These are phyloP conservation scores for Russula dissimulans DNA, from an alignment of 768 basidiomycete species.

Conservation along the genomic window DNA sequence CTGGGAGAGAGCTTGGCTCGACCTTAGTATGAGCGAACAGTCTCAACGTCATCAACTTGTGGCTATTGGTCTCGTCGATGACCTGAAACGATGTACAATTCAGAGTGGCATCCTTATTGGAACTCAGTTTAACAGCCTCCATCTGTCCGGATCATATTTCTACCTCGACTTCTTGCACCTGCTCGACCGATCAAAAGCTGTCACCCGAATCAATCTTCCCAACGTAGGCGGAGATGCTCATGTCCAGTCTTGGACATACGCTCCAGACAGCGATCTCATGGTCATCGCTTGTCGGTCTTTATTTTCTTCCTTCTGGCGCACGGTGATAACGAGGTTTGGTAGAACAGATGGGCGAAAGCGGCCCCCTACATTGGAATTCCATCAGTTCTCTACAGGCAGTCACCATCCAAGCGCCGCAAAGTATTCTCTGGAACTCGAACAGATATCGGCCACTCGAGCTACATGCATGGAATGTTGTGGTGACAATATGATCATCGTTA, in stretches of 20 bases:
- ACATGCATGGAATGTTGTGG: constrained; percentile 7
- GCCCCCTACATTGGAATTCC: neutral
- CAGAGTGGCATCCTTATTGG: constrained; percentile 3
- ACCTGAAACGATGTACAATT: neutral
- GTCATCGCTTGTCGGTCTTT: constrained; percentile 2
- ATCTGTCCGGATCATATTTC: neutral
- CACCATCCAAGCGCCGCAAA: neutral
- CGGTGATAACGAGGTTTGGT: neutral
- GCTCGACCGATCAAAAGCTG: neutral
- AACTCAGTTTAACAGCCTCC: neutral
- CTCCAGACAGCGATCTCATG: constrained; percentile 8
- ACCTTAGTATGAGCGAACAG: neutral
- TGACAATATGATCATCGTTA: constrained; percentile 5
- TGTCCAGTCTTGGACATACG: constrained; percentile 4
- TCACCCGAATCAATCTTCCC: neutral
- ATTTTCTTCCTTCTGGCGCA: neutral
- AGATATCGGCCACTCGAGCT: neutral
- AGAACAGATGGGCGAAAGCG: neutral
- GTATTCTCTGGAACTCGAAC: neutral
- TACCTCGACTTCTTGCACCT: constrained; percentile 1
- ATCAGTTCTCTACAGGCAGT: constrained; percentile 11
- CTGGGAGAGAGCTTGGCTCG: constrained; percentile 11
- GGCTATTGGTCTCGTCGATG: neutral
- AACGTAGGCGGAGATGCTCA: neutral
- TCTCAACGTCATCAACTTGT: neutral